Conservation (phyloP, 495 filamentous ascomycete genomes). For the Penicillium antarcticum region DNA sequence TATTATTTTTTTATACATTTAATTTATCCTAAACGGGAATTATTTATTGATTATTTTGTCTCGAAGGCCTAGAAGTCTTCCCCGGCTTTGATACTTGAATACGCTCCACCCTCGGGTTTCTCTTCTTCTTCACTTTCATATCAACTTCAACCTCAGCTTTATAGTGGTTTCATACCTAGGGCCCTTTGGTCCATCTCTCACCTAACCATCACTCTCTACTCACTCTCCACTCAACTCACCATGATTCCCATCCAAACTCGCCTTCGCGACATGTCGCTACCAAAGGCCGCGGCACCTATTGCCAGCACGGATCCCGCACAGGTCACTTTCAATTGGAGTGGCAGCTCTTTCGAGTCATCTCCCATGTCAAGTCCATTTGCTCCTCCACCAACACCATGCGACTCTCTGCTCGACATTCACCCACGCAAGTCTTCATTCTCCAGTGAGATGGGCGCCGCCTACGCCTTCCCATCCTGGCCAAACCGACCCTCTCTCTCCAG, state of each 20-base stretch:
- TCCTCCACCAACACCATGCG: conserved; percentile 38
- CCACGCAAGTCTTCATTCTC: conserved; percentile 49
- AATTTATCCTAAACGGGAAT: conserved; percentile 14
- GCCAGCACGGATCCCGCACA: conserved; percentile 32
- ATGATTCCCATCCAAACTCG: conserved; percentile 30
- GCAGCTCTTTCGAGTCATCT: conserved; percentile 34
- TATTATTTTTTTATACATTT: conserved; percentile 1
- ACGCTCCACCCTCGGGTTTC: conserved; percentile 3
- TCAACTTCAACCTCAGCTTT: conserved; percentile 4
- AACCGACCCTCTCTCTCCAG: conserved; percentile 44
- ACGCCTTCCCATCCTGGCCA: conserved; percentile 54
- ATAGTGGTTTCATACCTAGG: neutral
- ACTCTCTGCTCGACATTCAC: conserved; percentile 41
- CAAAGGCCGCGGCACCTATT: conserved; percentile 22
- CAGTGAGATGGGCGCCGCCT: conserved; percentile 41
- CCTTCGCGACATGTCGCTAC: conserved; percentile 21
- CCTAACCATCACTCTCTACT: neutral
- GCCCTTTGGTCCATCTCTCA: neutral
- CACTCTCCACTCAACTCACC: conserved; percentile 1
- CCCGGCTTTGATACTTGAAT: conserved; percentile 25
- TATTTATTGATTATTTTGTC: no score
- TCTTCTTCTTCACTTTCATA: conserved; percentile 1
- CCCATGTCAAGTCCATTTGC: conserved; percentile 34
- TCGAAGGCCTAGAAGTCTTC: conserved; percentile 28
- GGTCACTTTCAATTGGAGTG: conserved; percentile 39